Percentiles rank a stretch among this genome's conserved stretches.
Evolutionary conservation across 805 yeast genomes (phyloP).

Genomic region (Tetrapisispora namnaoensis): DNA sequence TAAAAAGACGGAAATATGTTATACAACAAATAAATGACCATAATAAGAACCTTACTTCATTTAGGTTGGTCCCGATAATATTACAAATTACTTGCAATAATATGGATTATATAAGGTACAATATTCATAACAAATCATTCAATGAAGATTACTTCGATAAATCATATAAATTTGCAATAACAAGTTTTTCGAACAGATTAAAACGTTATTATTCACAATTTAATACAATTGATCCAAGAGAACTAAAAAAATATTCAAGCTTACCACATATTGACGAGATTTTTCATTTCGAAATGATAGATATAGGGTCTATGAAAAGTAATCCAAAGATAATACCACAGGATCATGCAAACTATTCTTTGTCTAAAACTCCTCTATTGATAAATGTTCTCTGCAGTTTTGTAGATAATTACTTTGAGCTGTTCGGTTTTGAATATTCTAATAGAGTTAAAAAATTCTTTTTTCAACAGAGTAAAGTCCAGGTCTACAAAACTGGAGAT

Average conservation of each 20-base stretch:
- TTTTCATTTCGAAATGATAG: conserved; percentile 12
- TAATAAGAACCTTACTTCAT: conserved; percentile 8
- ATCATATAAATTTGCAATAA: conserved; percentile 43
- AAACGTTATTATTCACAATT: conserved; percentile 36
- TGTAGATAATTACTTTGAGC: conserved; percentile 13
- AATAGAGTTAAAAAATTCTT: conserved; percentile 11
- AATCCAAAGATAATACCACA: background rate
- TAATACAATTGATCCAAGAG: conserved; percentile 18
- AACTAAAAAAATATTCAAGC: conserved; percentile 3
- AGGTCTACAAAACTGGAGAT: background rate
- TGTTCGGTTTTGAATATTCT: conserved; percentile 18
- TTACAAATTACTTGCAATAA: conserved; percentile 54
- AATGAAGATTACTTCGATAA: conserved; percentile 50
- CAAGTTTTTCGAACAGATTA: conserved; percentile 51
- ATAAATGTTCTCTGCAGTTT: conserved; percentile 7
- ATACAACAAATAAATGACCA: conserved; percentile 17
- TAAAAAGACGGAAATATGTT: conserved; percentile 30
- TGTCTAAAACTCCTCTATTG: background rate
- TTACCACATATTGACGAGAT: background rate
- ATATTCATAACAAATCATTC: conserved; percentile 53
- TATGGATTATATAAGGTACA: conserved; percentile 41
- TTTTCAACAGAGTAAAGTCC: background rate
- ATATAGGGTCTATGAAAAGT: conserved; percentile 13
- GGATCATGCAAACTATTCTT: background rate
- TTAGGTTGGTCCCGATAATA: conserved; percentile 39